phyloP scores from a whole-genome alignment of 163 green algal genomes.

The Smithsoniella earleae region DNA sequence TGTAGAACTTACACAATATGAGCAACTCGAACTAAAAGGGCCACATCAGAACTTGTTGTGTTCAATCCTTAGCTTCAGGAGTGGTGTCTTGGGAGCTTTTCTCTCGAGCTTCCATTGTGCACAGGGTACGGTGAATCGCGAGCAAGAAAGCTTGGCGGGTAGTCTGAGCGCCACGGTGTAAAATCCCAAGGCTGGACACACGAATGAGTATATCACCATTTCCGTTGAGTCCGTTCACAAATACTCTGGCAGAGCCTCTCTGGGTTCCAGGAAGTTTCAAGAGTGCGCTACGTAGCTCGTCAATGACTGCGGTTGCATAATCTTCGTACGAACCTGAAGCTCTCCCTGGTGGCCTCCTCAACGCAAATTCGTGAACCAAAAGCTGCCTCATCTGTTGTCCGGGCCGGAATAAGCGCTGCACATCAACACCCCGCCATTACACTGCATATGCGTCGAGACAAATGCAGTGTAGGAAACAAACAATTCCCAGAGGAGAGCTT shows the following conservation, averaged over 20 bases:
- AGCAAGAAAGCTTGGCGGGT: conserved; percentile 17
- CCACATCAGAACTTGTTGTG: too few relatives aligned
- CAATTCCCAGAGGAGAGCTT: neutral
- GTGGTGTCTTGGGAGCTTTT: too few relatives aligned
- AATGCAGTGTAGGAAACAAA: neutral
- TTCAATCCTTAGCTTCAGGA: too few relatives aligned
- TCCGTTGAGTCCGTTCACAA: neutral
- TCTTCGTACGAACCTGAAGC: neutral
- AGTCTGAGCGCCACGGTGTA: neutral
- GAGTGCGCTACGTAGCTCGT: neutral
- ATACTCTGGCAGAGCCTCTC: neutral
- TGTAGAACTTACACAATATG: too few relatives aligned
- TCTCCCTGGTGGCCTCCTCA: neutral
- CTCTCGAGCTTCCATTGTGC: conserved; percentile 5
- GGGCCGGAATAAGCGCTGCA: neutral
- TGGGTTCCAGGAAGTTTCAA: neutral
- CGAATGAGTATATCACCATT: neutral
- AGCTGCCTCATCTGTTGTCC: neutral
- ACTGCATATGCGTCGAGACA: neutral
- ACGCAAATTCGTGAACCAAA: neutral
- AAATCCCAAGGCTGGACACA: neutral
- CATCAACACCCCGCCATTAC: neutral
- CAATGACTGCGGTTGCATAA: neutral
- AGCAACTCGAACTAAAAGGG: too few relatives aligned
- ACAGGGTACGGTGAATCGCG: conserved; percentile 14